Evolutionary conservation across 2,329 filamentous ascomycete genomes (phyloP).

Genomic region (Beauveria asiatica): DNA sequence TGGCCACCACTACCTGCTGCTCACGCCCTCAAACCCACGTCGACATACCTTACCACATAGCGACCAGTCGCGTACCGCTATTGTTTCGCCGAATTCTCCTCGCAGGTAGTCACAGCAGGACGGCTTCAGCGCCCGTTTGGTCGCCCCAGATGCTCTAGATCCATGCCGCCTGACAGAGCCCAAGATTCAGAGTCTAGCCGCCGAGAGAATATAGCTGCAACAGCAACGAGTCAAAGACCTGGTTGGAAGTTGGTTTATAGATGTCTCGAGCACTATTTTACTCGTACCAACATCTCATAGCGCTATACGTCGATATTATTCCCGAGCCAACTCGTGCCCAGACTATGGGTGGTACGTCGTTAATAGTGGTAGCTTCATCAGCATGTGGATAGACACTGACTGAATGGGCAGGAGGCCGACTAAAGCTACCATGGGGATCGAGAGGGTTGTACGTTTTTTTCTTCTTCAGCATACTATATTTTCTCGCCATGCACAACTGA

Average conservation of each 20-base stretch:
- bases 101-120: background rate
- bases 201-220: background rate
- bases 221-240: background rate
- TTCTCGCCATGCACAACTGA: background rate
- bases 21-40: background rate
- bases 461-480: background rate
- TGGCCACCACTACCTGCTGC: background rate
- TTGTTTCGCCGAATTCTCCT: background rate
- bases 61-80: too few species aligned
- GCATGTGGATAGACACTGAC: slow-evolving; percentile 6
- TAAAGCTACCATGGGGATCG: slow-evolving; percentile 2
- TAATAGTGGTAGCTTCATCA: too few species aligned
- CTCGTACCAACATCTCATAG: slow-evolving; percentile 14
- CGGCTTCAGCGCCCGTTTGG: background rate
- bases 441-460: background rate
- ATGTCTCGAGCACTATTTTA: too few species aligned
- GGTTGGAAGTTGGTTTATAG: slow-evolving; percentile 1
- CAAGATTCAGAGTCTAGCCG: background rate
- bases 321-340: slow-evolving; percentile 29
- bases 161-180: background rate
- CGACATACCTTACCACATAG: background rate
- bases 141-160: background rate
- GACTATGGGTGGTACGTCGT: slow-evolving; percentile 35
- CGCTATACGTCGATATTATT: slow-evolving; percentile 27
- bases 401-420: slow-evolving; percentile 16